Base-by-base conservation (phyloP, 441 rosid species). In the Cnidoscolus chayamansa region DNA sequence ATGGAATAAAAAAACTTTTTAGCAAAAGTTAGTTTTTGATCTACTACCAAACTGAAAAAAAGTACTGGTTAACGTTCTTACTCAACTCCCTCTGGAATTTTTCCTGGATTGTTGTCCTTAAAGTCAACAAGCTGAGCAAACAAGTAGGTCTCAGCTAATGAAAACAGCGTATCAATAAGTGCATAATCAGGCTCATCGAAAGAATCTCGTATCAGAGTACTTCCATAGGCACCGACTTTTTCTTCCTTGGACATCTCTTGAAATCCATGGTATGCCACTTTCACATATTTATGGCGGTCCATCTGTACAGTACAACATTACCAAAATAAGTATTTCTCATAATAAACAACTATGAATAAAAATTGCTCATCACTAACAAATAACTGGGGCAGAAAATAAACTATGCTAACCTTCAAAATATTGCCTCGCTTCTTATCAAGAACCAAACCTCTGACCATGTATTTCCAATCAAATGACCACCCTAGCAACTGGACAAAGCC, bases 191-290 rank as follows among this genome's bases (percentile, higher is more conserved):
- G 98, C 83, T 93, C 98, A 74, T 95, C 99, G 77, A 90, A 95
- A 70, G 99, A 80, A 81, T 95, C 96, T 30, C 91, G 92, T 83
- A 90, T 74, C 54, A 95, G 85, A 76, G 98, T 90, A 79, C 74
- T 91, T 55, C 99, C 99, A 54, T 95, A 95, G 57, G 91, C 83
- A 59, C 80, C 89, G 78, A 90, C 89, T 89, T 93, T 95, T 56
- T 90, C 96, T 83, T 95, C 97, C 82, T 95, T 95, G 48, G 91
- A 81, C 83, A 95, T 82, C 81, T 95, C 99, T 73, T 74, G 86
- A 80, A 95, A 91, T 74, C 99, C 98, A 82, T 95, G 99, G 82
- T 91, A 93, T n/a, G 99, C 99, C 59, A 95, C 92, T 84, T 95
- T 93, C 67, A 92, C 99, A 73, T 95, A 95, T 78, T 95, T 95